Conservation (phyloP, 169 alveolate genomes). For the Babesia caballi region DNA sequence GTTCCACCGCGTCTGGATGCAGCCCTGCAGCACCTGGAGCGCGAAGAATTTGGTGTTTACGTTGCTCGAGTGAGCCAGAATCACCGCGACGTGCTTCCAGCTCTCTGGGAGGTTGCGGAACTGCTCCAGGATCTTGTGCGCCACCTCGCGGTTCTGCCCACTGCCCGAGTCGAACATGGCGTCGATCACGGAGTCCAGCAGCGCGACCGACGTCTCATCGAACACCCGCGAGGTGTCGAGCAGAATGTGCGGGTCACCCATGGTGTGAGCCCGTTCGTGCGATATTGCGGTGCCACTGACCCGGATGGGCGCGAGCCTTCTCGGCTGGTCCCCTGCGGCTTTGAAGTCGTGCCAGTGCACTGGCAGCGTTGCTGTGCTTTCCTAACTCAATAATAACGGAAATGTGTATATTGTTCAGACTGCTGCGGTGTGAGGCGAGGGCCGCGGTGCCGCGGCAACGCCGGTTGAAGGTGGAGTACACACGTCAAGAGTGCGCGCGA, state of each 20-base stretch:
- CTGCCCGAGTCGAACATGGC: constrained; percentile 82
- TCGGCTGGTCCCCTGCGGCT: background rate
- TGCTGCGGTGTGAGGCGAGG: background rate
- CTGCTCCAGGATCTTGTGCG: constrained; percentile 83
- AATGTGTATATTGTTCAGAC: background rate
- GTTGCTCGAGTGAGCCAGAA: constrained; percentile 79
- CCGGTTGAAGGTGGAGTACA: no score
- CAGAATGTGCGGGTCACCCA: constrained; percentile 75
- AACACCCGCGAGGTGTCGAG: constrained; percentile 83
- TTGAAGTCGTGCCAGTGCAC: background rate
- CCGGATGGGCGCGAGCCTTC: constrained; percentile 4
- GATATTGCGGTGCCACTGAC: background rate
- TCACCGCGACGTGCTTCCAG: constrained; percentile 88
- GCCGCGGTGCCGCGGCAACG: background rate
- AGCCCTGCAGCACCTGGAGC: constrained; percentile 81
- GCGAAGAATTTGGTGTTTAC: constrained; percentile 87
- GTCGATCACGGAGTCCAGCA: constrained; percentile 84
- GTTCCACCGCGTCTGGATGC: constrained; percentile 86
- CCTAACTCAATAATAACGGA: no score
- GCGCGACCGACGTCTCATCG: constrained; percentile 80
- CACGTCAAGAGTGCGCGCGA: no score
- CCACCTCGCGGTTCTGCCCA: constrained; percentile 80
- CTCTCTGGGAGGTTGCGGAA: constrained; percentile 84
- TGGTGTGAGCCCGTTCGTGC: background rate
- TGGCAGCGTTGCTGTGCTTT: background rate